Conservation (phyloP, 1,139 yeast species). For the Hansenula sp. region DNA sequence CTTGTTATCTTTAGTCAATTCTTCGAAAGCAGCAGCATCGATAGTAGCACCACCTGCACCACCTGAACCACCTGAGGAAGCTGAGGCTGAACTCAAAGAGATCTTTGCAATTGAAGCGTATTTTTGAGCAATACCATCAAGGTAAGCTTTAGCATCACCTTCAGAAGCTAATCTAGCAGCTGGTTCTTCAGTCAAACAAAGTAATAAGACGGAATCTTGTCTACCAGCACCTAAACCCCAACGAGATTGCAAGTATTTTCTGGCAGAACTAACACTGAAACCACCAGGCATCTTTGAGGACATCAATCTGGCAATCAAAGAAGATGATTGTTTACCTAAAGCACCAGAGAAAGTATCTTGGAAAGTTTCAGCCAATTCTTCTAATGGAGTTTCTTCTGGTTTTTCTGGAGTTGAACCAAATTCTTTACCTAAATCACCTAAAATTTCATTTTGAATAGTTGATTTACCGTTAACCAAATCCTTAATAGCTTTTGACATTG, state of each 20-base stretch:
- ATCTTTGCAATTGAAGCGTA: slow-evolving; percentile 84
- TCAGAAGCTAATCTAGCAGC: slow-evolving; percentile 82
- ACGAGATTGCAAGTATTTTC: slow-evolving; percentile 85
- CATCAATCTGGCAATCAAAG: slow-evolving; percentile 85
- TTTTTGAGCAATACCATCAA: slow-evolving; percentile 77
- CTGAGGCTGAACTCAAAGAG: slow-evolving; percentile 63
- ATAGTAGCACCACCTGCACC: slow-evolving; percentile 84
- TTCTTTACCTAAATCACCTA: slow-evolving; percentile 97
- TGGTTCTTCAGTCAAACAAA: slow-evolving; percentile 88
- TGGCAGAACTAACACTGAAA: slow-evolving; percentile 83
- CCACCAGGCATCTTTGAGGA: slow-evolving; percentile 99
- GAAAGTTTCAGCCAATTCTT: slow-evolving; percentile 91
- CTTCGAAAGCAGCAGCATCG: slow-evolving; percentile 96
- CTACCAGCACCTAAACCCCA: slow-evolving; percentile 93
- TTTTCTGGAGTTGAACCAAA: slow-evolving; percentile 97
- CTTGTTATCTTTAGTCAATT: slow-evolving; percentile 84
- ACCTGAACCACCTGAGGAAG: slow-evolving; percentile 46
- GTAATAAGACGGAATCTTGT: slow-evolving; percentile 83
- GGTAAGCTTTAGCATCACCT: slow-evolving; percentile 82
- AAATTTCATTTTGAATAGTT: slow-evolving; percentile 94
- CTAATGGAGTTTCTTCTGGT: slow-evolving; percentile 96
- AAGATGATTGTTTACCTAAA: slow-evolving; percentile 89
- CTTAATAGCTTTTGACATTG: slow-evolving; percentile 89
- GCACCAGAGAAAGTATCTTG: slow-evolving; percentile 86
- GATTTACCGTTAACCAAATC: slow-evolving; percentile 98